These are phyloP conservation scores for Flaveria ramosissima DNA, from an alignment of 129 eudicot genomes.

Conservation along the genomic window DNA sequence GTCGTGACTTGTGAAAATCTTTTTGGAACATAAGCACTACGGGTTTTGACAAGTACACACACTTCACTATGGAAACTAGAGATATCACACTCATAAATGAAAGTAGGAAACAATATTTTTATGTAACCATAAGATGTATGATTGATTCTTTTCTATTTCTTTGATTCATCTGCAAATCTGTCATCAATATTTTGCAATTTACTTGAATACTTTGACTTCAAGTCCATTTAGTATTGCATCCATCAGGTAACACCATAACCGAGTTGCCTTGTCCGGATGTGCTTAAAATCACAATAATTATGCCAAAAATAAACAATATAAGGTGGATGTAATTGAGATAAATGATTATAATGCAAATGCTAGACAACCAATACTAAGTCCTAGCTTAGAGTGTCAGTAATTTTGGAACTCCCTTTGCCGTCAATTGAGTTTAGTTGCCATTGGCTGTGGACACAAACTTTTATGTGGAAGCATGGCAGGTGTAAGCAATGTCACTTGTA, in stretches of 20 bases:
- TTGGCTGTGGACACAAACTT: background rate
- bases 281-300: background rate
- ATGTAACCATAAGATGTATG: background rate
- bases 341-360: background rate
- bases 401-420: background rate
- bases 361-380: background rate
- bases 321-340: background rate
- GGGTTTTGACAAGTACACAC: background rate
- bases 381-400: background rate
- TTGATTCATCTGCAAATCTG: background rate
- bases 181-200: background rate
- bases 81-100: background rate
- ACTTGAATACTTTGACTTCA: background rate
- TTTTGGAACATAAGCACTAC: background rate
- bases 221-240: background rate
- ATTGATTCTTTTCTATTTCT: background rate
- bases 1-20: background rate
- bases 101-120: background rate
- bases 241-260: background rate
- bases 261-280: background rate
- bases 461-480: background rate
- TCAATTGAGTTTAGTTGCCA: background rate
- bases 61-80: slow-evolving; percentile 1
- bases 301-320: background rate
- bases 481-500: background rate